Conservation (phyloP, 306 rosid genomes). For the Dryas drummondii region DNA sequence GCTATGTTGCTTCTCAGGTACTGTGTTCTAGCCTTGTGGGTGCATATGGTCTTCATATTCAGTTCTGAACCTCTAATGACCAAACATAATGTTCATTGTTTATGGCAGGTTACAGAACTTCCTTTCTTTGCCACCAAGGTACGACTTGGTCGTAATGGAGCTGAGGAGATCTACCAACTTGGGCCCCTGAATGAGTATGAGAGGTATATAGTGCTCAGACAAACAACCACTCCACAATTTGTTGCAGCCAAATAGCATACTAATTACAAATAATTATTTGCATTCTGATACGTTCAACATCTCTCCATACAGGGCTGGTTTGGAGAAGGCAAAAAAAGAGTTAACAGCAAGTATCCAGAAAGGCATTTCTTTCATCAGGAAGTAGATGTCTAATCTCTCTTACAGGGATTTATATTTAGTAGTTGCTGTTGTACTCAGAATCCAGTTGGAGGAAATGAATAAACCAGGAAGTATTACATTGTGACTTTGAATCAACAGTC, state of each 20-base stretch:
- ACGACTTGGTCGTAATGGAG: constrained; percentile 77
- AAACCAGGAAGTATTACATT: not conserved
- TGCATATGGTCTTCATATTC: not conserved
- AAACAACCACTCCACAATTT: no score
- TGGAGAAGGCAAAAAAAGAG: constrained; percentile 72
- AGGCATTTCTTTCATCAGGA: constrained; percentile 59
- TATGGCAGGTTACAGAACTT: constrained; percentile 74
- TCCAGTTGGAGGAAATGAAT: constrained; percentile 8
- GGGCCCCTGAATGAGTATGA: constrained; percentile 90
- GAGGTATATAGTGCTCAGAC: constrained; percentile 40
- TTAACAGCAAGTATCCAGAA: constrained; percentile 63
- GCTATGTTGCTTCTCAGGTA: constrained; percentile 82
- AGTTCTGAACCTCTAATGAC: constrained; percentile 12
- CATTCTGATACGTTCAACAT: not conserved
- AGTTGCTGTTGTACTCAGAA: constrained; percentile 7
- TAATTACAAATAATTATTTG: no score
- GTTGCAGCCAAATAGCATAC: not conserved
- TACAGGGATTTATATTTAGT: not conserved
- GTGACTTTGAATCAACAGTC: not conserved
- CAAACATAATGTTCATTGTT: not conserved
- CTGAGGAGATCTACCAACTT: constrained; percentile 63
- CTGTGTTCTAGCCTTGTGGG: constrained; percentile 15
- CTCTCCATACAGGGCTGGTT: constrained; percentile 43
- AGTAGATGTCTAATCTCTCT: not conserved
- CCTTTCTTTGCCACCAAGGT: constrained; percentile 91